These are phyloP conservation scores for Colletotrichum salicis DNA, from an alignment of 2,329 filamentous ascomycete species.

Conservation along the genomic window DNA sequence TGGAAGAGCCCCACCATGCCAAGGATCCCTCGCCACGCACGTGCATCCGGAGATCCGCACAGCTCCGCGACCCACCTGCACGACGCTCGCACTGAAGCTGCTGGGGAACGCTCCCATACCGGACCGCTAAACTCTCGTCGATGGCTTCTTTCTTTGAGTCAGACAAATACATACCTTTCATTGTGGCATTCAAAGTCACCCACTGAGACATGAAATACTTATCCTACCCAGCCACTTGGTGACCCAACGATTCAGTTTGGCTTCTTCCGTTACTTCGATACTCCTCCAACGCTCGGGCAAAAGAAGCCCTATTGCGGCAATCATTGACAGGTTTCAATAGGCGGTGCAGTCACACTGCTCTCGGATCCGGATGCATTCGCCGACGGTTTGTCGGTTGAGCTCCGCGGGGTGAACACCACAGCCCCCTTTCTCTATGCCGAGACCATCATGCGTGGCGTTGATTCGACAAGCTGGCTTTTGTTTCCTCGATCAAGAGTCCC, in stretches of 20 bases:
- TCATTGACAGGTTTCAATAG: background rate
- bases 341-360: background rate
- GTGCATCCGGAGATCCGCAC: slow-evolving; percentile 1
- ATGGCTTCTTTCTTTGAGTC: background rate
- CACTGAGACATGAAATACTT: background rate
- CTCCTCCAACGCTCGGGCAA: background rate
- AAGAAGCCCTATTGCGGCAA: background rate
- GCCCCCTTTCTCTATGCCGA: background rate
- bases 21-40: background rate
- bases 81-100: background rate
- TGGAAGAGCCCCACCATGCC: background rate
- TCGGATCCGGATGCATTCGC: slow-evolving; percentile 2
- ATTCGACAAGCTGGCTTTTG: slow-evolving; percentile 11
- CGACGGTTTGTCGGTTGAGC: background rate
- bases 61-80: background rate
- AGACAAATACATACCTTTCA: background rate
- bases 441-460: slow-evolving; percentile 1
- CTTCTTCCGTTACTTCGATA: background rate
- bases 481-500: slow-evolving; percentile 8
- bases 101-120: background rate
- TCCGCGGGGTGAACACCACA: background rate
- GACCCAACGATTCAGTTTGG: background rate
- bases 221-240: background rate
- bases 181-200: background rate
- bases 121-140: background rate